These are phyloP conservation scores for Hypoxylon crocopeplum DNA, from an alignment of 495 filamentous ascomycete species.

Conservation along the genomic window DNA sequence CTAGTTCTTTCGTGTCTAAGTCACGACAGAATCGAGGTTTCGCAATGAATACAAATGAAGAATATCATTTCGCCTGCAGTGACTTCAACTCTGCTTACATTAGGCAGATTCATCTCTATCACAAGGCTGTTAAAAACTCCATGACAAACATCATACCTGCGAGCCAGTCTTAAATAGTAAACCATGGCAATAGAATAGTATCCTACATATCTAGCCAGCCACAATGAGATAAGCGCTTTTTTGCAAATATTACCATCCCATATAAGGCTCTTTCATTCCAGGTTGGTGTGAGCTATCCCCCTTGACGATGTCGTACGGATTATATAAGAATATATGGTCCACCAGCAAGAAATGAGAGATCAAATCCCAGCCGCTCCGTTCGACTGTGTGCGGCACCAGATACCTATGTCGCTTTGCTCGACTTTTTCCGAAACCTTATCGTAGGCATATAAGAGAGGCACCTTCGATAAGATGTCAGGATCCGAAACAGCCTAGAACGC, in stretches of 20 bases:
- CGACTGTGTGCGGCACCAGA: no score
- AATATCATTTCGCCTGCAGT: background rate
- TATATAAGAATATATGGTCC: background rate
- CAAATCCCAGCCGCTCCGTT: no score
- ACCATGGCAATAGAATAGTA: background rate
- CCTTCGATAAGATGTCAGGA: background rate
- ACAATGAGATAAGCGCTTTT: background rate
- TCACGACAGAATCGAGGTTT: no score
- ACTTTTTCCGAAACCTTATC: no score
- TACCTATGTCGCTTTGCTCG: no score
- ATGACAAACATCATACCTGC: no score
- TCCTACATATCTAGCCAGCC: background rate
- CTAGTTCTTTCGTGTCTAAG: background rate
- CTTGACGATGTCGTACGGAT: background rate
- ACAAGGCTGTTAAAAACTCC: no score
- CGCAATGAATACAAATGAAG: background rate
- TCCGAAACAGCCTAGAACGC: background rate
- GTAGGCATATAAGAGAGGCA: no score
- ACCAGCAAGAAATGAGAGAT: no score
- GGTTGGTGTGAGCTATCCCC: constrained; percentile 2
- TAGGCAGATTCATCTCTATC: no score
- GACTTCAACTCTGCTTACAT: no score
- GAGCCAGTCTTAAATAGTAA: no score
- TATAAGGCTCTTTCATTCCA: background rate
- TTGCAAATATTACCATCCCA: background rate